A percentile compares a stretch with the other conserved stretches of the same genome.
Evolutionary conservation across 768 basidiomycete species (phyloP).

Genomic region (Multifurca ochricompacta): DNA sequence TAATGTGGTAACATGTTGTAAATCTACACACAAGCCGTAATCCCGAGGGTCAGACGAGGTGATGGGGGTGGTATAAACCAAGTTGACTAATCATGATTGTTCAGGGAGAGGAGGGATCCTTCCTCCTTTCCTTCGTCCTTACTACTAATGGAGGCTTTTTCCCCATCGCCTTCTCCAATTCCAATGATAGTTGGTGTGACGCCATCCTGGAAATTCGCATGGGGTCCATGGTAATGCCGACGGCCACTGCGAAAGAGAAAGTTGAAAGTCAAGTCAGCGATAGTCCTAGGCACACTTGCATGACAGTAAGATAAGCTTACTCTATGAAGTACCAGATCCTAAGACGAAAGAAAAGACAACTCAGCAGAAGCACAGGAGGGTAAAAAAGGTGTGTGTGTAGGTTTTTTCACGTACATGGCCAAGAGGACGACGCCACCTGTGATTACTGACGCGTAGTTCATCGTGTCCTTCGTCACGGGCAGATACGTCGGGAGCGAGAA

Average conservation of each 20-base stretch:
- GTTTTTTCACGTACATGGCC: conserved; percentile 27
- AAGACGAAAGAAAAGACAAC: neutral
- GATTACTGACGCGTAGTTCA: conserved; percentile 72
- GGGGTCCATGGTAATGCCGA: conserved; percentile 19
- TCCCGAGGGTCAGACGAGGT: too few species aligned
- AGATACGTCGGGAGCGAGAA: conserved; percentile 63
- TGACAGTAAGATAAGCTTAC: too few species aligned
- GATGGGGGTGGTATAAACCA: too few species aligned
- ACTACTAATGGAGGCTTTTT: neutral
- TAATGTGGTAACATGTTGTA: too few species aligned
- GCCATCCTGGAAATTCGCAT: neutral
- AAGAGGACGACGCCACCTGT: conserved; percentile 30
- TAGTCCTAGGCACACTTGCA: too few species aligned
- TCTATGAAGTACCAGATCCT: conserved; percentile 25
- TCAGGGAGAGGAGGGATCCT: too few species aligned
- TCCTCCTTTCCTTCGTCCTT: neutral
- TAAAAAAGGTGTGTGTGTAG: neutral
- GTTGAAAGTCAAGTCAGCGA: neutral
- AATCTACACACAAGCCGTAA: too few species aligned
- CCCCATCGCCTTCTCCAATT: neutral
- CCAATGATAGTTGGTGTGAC: neutral
- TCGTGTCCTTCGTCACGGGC: conserved; percentile 63
- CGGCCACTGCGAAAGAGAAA: conserved; percentile 7
- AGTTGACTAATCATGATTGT: too few species aligned
- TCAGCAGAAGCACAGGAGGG: neutral